These are phyloP conservation scores for Dendrocalamus sinicus DNA, from an alignment of 176 grass and related monocot species.

Conservation along the genomic window DNA sequence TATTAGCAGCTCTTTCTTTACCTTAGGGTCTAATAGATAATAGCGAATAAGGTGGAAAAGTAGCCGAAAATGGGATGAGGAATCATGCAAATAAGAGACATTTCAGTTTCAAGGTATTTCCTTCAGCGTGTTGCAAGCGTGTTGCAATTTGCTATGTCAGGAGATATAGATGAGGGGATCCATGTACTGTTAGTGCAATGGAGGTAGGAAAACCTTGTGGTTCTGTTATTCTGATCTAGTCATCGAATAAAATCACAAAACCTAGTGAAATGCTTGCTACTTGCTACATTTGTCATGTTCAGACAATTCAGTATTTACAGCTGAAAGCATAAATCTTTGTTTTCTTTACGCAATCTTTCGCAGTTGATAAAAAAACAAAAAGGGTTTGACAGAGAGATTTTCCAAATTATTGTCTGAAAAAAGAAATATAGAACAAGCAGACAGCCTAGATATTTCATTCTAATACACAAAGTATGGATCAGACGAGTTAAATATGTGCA, in stretches of 20 bases:
- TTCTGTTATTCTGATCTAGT: conserved; percentile 12
- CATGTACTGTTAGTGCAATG: not conserved
- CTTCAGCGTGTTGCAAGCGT: conserved; percentile 6
- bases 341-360: not conserved
- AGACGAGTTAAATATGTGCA: conserved; percentile 14
- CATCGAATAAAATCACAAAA: conserved; percentile 6
- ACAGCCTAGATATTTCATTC: conserved; percentile 11
- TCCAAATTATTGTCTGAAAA: not conserved
- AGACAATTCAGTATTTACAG: not conserved
- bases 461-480: not conserved
- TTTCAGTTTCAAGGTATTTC: conserved; percentile 3
- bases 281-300: not conserved
- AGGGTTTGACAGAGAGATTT: not conserved
- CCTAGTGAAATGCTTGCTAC: conserved; percentile 25
- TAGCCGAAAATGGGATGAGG: not conserved
- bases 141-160: not conserved
- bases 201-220: not conserved
- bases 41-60: not conserved
- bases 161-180: not conserved
- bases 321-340: not conserved
- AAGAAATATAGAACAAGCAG: not conserved
- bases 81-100: not conserved
- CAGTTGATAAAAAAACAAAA: not conserved
- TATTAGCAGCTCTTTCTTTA: not conserved
- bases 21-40: not conserved